phyloP scores from a whole-genome alignment of 345 rosid genomes.

The Euphorbia pulcherrima region DNA sequence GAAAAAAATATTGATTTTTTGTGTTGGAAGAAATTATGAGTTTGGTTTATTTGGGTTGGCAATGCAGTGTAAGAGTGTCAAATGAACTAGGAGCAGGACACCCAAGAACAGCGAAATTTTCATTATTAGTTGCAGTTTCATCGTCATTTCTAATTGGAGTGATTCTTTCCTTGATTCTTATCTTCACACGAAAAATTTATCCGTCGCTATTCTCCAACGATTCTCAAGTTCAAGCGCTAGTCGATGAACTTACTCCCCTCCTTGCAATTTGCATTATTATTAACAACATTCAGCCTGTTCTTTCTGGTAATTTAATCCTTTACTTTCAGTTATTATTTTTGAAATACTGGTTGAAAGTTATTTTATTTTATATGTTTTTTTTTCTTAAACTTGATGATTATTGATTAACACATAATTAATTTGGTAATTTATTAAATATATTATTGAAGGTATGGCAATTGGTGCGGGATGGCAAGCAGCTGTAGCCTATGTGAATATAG shows the following conservation, averaged over 20 bases:
- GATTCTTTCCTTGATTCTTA: conserved; percentile 36
- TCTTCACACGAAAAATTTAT: conserved; percentile 40
- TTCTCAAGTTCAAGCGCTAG: conserved; percentile 42
- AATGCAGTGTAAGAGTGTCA: conserved; percentile 64
- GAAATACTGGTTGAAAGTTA: too few species aligned
- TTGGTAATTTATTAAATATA: not conserved
- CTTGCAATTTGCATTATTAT: conserved; percentile 62
- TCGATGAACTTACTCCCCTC: conserved; percentile 62
- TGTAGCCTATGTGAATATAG: conserved; percentile 61
- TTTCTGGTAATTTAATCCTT: conserved; percentile 50
- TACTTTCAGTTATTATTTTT: not conserved
- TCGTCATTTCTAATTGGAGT: conserved; percentile 53
- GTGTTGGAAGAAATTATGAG: too few species aligned
- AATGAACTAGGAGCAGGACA: conserved; percentile 80
- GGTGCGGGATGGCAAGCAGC: conserved; percentile 76
- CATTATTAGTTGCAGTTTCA: conserved; percentile 50
- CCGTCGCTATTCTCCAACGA: conserved; percentile 65
- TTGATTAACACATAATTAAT: too few species aligned
- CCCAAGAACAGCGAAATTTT: conserved; percentile 54
- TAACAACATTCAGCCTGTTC: conserved; percentile 76
- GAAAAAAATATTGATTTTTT: too few species aligned
- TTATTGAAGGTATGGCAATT: conserved; percentile 46
- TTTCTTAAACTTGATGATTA: too few species aligned
- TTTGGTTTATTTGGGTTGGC: not conserved
- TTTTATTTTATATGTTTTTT: too few species aligned